Evolutionary conservation across 306 rosid species (phyloP), one percentile per base, ranked within the genome.

Genomic region (Hippophae tibetana): DNA sequence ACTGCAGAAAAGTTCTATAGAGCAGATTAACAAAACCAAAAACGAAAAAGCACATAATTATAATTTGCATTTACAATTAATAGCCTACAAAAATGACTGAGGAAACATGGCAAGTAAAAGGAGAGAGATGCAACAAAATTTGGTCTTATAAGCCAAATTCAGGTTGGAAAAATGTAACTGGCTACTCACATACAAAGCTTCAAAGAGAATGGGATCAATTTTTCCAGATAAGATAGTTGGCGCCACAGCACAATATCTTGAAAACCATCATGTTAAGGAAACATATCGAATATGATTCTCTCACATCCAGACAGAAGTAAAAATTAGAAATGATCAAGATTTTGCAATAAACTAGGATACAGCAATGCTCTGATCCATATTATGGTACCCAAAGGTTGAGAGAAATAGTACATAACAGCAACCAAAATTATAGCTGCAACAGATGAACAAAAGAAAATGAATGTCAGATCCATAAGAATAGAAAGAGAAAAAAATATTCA

Each of bases 171-270:
- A 7, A 52, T 46, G 42, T 60, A 41, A 58, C 49, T 55, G 54
- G 74, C 64, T 67, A 83, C 99, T 83, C 76, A 88, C 99, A 79
- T 92, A 92, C 65, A 92, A 64, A 76, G 93, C 90, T 78, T 92
- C 99, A 73, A 92, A 92, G 76, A 88, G 93, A 72, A 82, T 31
- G 52, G 95, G 95, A 74, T 83, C 68, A 63, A 92, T 84, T 77
- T 81, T 79, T 63, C 99, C 99, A 47, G 95, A 90, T 76, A 92
- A 69, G 74, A 92, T 57, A 25, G 96, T 88, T 53, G 97, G 99
- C 53, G 97, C 97, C 60, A 86, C 64, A 49, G 87, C 96, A 79
- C 90, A 88, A 60, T 85, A 92, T 78, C 99, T 92, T 79, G 74
- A 76, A 65, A 71, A 54, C 72, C 78, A 67, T 72, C n/a, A 40